Conservation (phyloP, 108 stramenopile species). For the Thalassiosira profunda region DNA sequence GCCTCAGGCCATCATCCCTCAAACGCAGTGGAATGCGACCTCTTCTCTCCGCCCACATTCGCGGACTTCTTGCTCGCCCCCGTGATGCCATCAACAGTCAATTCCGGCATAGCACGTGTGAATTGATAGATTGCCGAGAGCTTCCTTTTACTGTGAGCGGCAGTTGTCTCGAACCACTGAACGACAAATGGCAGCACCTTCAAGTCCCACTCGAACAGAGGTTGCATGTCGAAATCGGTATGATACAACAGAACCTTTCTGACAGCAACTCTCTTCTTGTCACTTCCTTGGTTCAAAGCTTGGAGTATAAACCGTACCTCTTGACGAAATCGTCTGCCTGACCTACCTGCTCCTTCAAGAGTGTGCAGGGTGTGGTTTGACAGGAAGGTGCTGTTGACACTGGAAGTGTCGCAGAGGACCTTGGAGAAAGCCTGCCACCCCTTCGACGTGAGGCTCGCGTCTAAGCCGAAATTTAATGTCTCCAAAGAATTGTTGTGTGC, state of each 20-base stretch:
- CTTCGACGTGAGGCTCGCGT: background rate
- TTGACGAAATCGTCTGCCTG: no score
- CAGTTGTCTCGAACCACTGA: background rate
- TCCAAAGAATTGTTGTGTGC: background rate
- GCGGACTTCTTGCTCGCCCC: no score
- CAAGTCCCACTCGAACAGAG: background rate
- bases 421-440: constrained; percentile 4
- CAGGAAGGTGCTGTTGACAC: background rate
- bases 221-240: background rate
- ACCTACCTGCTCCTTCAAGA: no score
- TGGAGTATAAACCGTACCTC: no score
- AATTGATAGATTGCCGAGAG: background rate
- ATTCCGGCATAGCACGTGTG: background rate
- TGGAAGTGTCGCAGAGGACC: background rate
- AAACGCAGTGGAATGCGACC: no score
- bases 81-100: background rate
- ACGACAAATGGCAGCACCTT: background rate
- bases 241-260: no score
- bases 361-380: background rate
- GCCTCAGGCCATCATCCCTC: no score
- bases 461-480: background rate
- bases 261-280: no score
- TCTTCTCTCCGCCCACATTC: no score
- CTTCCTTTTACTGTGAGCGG: no score
- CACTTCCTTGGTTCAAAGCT: no score